Evolutionary conservation across 108 stramenopile genomes (phyloP), one percentile per base, ranked within the genome.

Genomic region (Cyclotella kingstonii): DNA sequence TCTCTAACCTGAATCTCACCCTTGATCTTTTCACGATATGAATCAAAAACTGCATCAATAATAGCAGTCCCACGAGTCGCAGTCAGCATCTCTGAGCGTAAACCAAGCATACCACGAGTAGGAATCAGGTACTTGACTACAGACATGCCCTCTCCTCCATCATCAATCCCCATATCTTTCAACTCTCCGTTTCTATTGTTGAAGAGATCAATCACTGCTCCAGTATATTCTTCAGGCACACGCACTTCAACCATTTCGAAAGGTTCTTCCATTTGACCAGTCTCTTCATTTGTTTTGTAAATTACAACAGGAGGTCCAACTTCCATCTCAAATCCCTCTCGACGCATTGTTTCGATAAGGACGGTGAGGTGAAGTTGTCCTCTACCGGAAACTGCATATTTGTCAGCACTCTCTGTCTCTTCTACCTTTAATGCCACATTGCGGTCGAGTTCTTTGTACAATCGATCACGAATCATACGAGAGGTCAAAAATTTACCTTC

Each of bases 321-420:
- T 48, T 96, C 90, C 26, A 99, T 70, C 78, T 99, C 99, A 61
- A 98, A 99, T 61, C 99, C 99, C 75, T 99, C 99, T 52, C 99
- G 93, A 30, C 99, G 84, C 98, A 99, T 97, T 40, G 80, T 97
- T 80, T 99, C 99, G 47, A 99, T 93, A 34, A 99, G 82, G 17
- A 99, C 97, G 21, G 97, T 98, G 55, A 99, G 81, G 78, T 99
- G 99, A 36, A 99, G 78, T 68, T 98, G 97, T 22, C 99, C 99
- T 40, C 99, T 89, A 33, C 99, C 99, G 11, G 86, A 91, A 10
- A 99, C 97, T 68, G 95, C 91, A 61, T 94, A 97, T 22, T 87
- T 78, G 56, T 98, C 98, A 2, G 94, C 92, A 23, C 91, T 91
- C 22, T 94, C 97, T 4, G 96, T 96, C 65, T 96, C 95, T 25